Evolutionary conservation across 2,329 filamentous ascomycete genomes (phyloP), one percentile per base, ranked within the genome.

Genomic region (Claviceps sp.): DNA sequence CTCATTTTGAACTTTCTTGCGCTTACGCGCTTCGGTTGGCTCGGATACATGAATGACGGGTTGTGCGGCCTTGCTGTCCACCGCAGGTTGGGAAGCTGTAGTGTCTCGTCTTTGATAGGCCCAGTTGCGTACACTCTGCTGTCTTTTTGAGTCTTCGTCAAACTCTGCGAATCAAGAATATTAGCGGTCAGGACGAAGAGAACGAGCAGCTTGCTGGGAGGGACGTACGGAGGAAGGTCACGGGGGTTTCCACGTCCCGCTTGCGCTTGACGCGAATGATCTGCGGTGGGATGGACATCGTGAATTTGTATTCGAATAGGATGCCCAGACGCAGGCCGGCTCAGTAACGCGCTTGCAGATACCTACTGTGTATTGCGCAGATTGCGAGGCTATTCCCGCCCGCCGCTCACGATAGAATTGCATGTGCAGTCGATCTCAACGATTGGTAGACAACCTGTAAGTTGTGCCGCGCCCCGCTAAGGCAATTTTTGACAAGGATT

Each of bases 231-330:
- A 81, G 71, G 58, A 77, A 78, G 50, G 76, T 72, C 49, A 81
- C 73, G 3, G 77, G 75, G 13, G 69, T 67, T 53, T 77, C 72
- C 16, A 74, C 75, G 49, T 72, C 73, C 42, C 76, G 74, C 66
- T 81, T 81, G 60, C 78, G 77, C 70, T 81, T 81, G 57, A 82
- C 74, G 53, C 76, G 74, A 63, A 82, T 81, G 48, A 77, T 67
- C 55, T 78, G 73, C 26, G 78, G 78, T 24, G 78, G 78, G 4
- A 78, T 67, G 48, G 77, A 78, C 77, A 81, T 81, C 48, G 42
- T 48, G 48, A 47, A n/a, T 14, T 7, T 16, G 7, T 18, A 22
- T n/a, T 14, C 9, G 4, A 42, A 48, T 13, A 7, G n/a, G 26
- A 36, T 47, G n/a, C 18, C n/a, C 5, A 36, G 16, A 20, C 14